Conservation (phyloP, 306 rosid genomes). For the Cicer arietinum region DNA sequence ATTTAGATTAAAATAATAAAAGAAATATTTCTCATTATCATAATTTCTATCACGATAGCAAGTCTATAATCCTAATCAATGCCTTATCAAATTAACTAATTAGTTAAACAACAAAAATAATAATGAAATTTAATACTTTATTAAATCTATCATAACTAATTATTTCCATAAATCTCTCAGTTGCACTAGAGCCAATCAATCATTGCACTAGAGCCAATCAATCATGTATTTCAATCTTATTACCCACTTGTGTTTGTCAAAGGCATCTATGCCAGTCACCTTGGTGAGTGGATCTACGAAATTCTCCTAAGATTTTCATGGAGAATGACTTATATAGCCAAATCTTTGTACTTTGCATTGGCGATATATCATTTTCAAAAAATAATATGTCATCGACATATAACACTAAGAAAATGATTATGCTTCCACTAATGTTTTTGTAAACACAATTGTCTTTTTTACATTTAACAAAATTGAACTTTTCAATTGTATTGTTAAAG, state of each 20-base stretch:
- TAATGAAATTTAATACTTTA: too few relatives aligned
- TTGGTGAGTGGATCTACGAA: background rate
- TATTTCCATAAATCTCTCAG: too few relatives aligned
- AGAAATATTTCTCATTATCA: background rate
- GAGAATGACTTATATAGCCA: background rate
- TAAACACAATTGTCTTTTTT: too few relatives aligned
- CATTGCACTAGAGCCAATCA: background rate
- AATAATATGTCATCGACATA: background rate
- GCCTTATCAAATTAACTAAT: background rate
- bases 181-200: background rate
- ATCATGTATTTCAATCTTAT: background rate
- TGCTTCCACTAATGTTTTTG: background rate
- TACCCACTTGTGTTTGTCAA: background rate
- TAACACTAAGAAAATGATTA: too few relatives aligned
- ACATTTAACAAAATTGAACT: conserved; percentile 11
- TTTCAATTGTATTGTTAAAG: background rate
- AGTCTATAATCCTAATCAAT: background rate
- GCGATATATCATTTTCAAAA: background rate
- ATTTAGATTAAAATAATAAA: too few relatives aligned
- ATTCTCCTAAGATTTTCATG: background rate
- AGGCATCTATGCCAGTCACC: background rate
- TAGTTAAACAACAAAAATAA: too few relatives aligned
- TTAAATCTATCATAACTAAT: too few relatives aligned
- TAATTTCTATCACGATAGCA: background rate
- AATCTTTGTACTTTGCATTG: background rate